phyloP scores from a whole-genome alignment of 257 asterid species.

The Nicotiana noctiflora region DNA sequence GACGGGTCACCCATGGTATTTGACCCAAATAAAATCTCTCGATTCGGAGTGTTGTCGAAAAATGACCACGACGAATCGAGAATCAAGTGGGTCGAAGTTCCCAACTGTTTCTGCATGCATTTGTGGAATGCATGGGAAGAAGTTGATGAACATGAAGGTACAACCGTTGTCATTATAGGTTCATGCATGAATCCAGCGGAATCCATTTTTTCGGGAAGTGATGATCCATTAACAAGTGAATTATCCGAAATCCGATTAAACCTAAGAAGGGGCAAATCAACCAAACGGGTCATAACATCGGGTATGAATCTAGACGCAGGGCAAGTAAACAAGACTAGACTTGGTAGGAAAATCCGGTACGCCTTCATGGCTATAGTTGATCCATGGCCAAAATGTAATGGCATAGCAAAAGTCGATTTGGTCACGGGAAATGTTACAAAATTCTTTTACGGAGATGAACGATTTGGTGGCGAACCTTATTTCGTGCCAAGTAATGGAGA shows the following conservation, averaged over 20 bases:
- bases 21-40: conserved; percentile 30
- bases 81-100: conserved; percentile 47
- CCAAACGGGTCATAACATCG: conserved; percentile 26
- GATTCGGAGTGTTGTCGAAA: conserved; percentile 40
- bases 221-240: conserved; percentile 13
- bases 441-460: conserved; percentile 27
- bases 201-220: conserved; percentile 24
- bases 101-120: conserved; percentile 45
- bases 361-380: conserved; percentile 53
- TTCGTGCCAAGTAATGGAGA: conserved; percentile 18
- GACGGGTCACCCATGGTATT: conserved; percentile 40
- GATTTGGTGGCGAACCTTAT: conserved; percentile 52
- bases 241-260: conserved; percentile 38
- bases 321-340: conserved; percentile 26
- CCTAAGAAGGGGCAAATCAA: conserved; percentile 26
- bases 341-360: conserved; percentile 31
- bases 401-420: conserved; percentile 52
- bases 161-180: conserved; percentile 24
- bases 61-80: conserved; percentile 23
- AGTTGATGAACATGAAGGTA: conserved; percentile 16
- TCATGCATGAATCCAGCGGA: conserved; percentile 46
- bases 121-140: conserved; percentile 72
- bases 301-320: conserved; percentile 49
- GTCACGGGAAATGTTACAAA: conserved; percentile 29
- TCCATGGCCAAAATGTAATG: conserved; percentile 65